Evolutionary conservation across 2,329 filamentous ascomycete species (phyloP).

Genomic region (Fusarium sp.): DNA sequence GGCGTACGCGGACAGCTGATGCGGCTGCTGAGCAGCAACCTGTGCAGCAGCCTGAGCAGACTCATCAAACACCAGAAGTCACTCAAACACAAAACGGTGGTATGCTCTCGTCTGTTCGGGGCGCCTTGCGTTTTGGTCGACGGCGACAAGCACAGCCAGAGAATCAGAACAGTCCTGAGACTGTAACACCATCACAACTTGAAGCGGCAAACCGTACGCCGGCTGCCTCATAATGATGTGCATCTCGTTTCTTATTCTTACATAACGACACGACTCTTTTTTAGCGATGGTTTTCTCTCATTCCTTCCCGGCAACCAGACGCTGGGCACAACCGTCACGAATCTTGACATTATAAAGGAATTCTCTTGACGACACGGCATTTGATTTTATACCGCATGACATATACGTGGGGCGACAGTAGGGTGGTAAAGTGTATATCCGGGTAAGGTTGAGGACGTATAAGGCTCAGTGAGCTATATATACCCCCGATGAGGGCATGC

Average conservation of each 20-base stretch:
- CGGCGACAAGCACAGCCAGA: slow-evolving; percentile 43
- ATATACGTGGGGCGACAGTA: slow-evolving; percentile 35
- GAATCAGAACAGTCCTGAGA: slow-evolving; percentile 29
- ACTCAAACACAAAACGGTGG: slow-evolving; percentile 40
- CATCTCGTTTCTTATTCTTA: slow-evolving; percentile 27
- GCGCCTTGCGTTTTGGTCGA: slow-evolving; percentile 53
- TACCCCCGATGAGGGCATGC: slow-evolving; percentile 32
- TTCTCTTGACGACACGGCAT: slow-evolving; percentile 50
- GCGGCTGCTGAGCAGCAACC: slow-evolving; percentile 22
- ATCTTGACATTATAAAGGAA: slow-evolving; percentile 46
- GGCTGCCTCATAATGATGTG: slow-evolving; percentile 32
- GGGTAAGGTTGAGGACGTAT: slow-evolving; percentile 31
- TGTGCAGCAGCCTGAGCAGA: slow-evolving; percentile 25
- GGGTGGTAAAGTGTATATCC: slow-evolving; percentile 19
- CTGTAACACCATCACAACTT: slow-evolving; percentile 63
- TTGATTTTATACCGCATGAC: slow-evolving; percentile 42
- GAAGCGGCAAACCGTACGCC: slow-evolving; percentile 59
- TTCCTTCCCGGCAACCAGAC: slow-evolving; percentile 36
- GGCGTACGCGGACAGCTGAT: slow-evolving; percentile 29
- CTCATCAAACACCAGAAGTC: slow-evolving; percentile 26
- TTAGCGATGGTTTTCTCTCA: slow-evolving; percentile 53
- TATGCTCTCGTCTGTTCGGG: slow-evolving; percentile 53
- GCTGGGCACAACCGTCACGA: slow-evolving; percentile 49
- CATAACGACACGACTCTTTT: slow-evolving; percentile 44
- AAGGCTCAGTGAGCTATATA: slow-evolving; percentile 42